These are phyloP conservation scores for Neocucurbitaria cava DNA, from an alignment of 2,329 filamentous ascomycete genomes.

Conservation along the genomic window DNA sequence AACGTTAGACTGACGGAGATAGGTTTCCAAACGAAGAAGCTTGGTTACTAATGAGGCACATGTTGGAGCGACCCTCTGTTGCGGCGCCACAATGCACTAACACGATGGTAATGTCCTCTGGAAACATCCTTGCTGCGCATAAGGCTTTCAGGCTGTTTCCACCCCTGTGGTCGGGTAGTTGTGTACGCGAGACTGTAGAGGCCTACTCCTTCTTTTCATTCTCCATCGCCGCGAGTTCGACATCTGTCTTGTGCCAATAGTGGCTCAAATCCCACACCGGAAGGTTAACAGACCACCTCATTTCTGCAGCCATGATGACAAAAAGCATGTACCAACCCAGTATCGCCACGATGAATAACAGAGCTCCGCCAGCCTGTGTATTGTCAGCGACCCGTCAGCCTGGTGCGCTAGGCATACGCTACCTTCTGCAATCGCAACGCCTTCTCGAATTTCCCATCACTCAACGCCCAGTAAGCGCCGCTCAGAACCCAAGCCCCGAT, in stretches of 20 bases:
- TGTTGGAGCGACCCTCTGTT: too few species aligned
- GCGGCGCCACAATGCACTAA: too few species aligned
- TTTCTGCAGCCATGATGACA: conserved; percentile 62
- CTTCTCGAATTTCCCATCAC: conserved; percentile 51
- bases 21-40: not conserved
- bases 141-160: too few species aligned
- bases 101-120: too few species aligned
- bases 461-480: conserved; percentile 59
- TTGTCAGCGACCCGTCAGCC: conserved; percentile 1
- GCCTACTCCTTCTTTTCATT: conserved; percentile 36
- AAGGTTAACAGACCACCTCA: conserved; percentile 57
- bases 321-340: conserved; percentile 63
- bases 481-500: conserved; percentile 55
- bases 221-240: conserved; percentile 34
- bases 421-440: conserved; percentile 57
- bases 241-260: conserved; percentile 52
- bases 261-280: conserved; percentile 61
- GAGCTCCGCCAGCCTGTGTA: conserved; percentile 43
- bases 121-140: too few species aligned
- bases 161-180: too few species aligned
- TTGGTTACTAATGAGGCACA: too few species aligned
- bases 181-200: not conserved
- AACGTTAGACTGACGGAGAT: not conserved
- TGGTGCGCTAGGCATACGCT: conserved; percentile 6
- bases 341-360: conserved; percentile 55